Evolutionary conservation across 306 rosid genomes (phyloP).

Genomic region (Sesbania bispinosa): DNA sequence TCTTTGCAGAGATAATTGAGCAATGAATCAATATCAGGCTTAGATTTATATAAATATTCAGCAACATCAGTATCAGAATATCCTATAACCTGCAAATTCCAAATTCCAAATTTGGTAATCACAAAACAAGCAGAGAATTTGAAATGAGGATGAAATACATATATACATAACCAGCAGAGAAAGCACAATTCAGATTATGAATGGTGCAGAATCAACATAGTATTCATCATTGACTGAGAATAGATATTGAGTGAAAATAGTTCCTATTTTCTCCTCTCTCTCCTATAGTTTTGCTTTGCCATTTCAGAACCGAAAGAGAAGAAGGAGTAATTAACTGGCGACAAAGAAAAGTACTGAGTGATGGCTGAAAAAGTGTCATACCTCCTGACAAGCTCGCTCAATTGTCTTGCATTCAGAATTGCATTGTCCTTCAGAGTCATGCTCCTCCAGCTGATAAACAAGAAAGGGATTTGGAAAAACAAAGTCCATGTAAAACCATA

Average conservation of each 20-base stretch:
- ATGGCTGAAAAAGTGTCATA: constrained; percentile 20
- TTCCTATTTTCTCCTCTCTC: background rate
- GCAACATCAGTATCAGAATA: constrained; percentile 95
- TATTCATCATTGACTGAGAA: background rate
- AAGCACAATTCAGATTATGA: constrained; percentile 9
- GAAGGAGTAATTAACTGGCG: background rate
- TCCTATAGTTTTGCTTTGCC: background rate
- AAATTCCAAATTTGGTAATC: background rate
- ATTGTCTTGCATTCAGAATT: constrained; percentile 96
- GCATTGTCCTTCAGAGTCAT: constrained; percentile 95
- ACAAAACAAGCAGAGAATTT: background rate
- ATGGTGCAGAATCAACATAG: background rate
- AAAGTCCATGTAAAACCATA: background rate
- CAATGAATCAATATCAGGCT: constrained; percentile 59
- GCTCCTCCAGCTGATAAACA: constrained; percentile 71
- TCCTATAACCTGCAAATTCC: constrained; percentile 70
- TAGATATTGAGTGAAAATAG: background rate
- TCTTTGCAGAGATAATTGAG: constrained; percentile 69
- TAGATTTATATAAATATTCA: constrained; percentile 72
- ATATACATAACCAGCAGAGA: background rate
- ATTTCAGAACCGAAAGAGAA: constrained; percentile 1
- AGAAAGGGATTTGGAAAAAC: background rate
- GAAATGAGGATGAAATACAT: background rate
- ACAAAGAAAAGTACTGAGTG: constrained; percentile 4
- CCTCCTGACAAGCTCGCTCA: constrained; percentile 93